Evolutionary conservation across 2,329 filamentous ascomycete species (phyloP), one percentile per base, ranked within the genome.

Genomic region (Fusarium sterilihyphosum): DNA sequence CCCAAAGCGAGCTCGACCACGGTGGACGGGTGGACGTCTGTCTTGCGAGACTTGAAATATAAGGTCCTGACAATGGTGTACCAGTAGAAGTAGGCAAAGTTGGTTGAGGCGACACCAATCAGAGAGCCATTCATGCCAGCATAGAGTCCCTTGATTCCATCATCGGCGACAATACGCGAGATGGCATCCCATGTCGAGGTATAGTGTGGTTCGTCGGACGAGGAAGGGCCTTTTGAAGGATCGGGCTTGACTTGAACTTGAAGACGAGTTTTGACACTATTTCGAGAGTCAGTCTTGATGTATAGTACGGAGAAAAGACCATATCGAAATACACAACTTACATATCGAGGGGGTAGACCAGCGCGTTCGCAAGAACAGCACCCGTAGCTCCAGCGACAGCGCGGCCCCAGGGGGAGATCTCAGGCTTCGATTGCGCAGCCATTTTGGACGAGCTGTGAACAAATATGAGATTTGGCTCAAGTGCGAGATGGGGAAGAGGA

Each of bases 21-120:
- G 2, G 95, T 98, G 26, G 93, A 92, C 5, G 95, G 94, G 33
- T 92, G 81, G 8, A 80, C 80, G 8, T 81, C 76, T 22, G 81
- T 81, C 75, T 88, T 89, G 71, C 88, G 82, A 46, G 89, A 85
- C 75, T 89, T 89, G 76, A 94, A 84, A 82, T 98, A 98, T 26
- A 98, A 83, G 22, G 91, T 91, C 73, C 96, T 91, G 38, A 98
- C 94, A 35, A 96, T 85, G 10, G 94, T 96, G 83, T 98, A 98
- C 95, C 96, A 98, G 86, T 99, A 99, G 83, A 99, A 99, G 85
- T 99, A 99, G 79, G 96, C 96, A 82, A 99, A 99, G 84, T 99
- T 99, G 60, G 96, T 98, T 33, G 95, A 98, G 4, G 95, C 96
- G 41, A 99, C 96, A 61, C 96, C 96, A 59, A 98, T 85, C 24